Percentiles rank a stretch among this genome's conserved stretches.
Conservation (phyloP, 208 protist genomes). For the Trypanosoma cruzi region DNA sequence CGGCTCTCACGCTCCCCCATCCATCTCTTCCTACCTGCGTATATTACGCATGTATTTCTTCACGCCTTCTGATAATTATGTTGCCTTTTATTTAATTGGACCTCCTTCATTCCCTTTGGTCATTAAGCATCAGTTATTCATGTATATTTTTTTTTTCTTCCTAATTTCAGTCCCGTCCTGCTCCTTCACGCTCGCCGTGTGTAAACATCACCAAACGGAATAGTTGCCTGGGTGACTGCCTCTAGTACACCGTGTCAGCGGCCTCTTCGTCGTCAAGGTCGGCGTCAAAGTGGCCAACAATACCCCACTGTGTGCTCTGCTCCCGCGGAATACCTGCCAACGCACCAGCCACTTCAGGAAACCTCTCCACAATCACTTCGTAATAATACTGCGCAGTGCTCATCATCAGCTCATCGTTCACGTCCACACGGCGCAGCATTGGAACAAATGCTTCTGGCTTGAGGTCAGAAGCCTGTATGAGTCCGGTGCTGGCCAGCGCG, state of each 20-base stretch:
- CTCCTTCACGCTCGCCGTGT: background rate
- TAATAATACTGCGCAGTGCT: conserved; percentile 87
- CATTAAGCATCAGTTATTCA: background rate
- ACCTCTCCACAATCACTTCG: conserved; percentile 53
- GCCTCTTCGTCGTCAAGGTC: conserved; percentile 88
- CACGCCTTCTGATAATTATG: background rate
- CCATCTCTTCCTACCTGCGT: too few species aligned
- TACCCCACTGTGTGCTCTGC: conserved; percentile 63
- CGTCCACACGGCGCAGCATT: conserved; percentile 64
- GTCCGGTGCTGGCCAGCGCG: conserved; percentile 63
- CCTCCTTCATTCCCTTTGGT: background rate
- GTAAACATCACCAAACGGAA: too few species aligned
- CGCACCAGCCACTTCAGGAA: conserved; percentile 34
- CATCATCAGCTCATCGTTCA: conserved; percentile 71
- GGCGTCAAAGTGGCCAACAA: conserved; percentile 77
- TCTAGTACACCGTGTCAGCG: conserved; percentile 75
- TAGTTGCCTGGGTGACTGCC: too few species aligned
- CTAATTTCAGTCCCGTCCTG: too few species aligned
- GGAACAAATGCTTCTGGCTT: conserved; percentile 64
- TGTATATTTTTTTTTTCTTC: too few species aligned
- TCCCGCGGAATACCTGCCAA: conserved; percentile 55
- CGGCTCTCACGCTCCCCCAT: too few species aligned
- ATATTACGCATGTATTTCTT: too few species aligned
- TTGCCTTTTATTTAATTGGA: background rate
- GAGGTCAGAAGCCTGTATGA: conserved; percentile 41